These are phyloP conservation scores for Epichloe glyceriae DNA, from an alignment of 2,329 filamentous ascomycete species.

Conservation along the genomic window DNA sequence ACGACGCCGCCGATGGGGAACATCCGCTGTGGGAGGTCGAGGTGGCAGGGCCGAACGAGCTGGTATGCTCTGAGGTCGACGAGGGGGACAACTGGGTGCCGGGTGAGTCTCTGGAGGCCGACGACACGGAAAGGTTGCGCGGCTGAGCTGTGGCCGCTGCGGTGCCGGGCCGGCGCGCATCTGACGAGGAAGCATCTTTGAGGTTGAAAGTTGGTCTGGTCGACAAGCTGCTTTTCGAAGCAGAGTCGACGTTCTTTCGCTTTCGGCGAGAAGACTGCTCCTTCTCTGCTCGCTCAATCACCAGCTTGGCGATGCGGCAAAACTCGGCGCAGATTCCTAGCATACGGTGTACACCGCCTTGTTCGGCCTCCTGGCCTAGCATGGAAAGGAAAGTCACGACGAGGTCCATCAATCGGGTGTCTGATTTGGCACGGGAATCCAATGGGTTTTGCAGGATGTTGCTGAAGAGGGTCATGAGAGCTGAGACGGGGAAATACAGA, in stretches of 20 bases:
- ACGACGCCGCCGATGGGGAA: conserved; percentile 31
- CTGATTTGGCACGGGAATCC: conserved; percentile 75
- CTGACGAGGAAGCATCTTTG: neutral
- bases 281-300: conserved; percentile 83
- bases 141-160: conserved; percentile 2
- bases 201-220: neutral
- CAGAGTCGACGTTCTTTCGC: conserved; percentile 55
- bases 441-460: conserved; percentile 94
- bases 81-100: conserved; percentile 16
- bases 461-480: conserved; percentile 86
- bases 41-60: conserved; percentile 12
- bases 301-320: conserved; percentile 79
- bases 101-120: conserved; percentile 5
- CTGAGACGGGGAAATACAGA: conserved; percentile 91
- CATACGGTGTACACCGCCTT: conserved; percentile 87
- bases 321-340: conserved; percentile 91
- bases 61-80: conserved; percentile 11
- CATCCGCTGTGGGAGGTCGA: conserved; percentile 21
- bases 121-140: conserved; percentile 3
- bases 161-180: conserved; percentile 4
- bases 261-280: conserved; percentile 72
- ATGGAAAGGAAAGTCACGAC: conserved; percentile 88
- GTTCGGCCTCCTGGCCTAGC: conserved; percentile 78
- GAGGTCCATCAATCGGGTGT: conserved; percentile 80
- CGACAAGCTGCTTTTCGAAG: conserved; percentile 8